Evolutionary conservation across 495 filamentous ascomycete species (phyloP).

Genomic region (Durotheca rogersii): DNA sequence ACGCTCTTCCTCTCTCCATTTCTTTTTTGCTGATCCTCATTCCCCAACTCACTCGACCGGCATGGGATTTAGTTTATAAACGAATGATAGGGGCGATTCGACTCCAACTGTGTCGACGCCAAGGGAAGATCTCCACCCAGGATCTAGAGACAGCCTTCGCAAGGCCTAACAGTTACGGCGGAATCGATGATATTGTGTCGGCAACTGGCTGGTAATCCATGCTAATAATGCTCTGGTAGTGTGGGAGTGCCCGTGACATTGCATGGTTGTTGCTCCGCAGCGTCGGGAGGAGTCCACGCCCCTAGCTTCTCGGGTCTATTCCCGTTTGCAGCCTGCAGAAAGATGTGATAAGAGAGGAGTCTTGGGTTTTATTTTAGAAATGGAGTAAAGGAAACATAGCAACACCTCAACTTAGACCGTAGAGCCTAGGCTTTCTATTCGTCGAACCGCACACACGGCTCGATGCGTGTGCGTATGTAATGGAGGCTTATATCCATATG

Average conservation of each 20-base stretch:
- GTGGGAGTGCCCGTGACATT: conserved; percentile 21
- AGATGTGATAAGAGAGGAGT: conserved; percentile 17
- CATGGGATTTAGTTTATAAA: conserved; percentile 1
- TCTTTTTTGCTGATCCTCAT: neutral
- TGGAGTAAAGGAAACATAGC: neutral
- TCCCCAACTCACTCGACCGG: conserved; percentile 1
- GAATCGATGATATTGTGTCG: conserved; percentile 8
- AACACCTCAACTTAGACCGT: conserved; percentile 6
- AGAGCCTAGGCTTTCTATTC: conserved; percentile 13
- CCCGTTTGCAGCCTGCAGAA: conserved; percentile 12
- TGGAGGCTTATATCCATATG: conserved; percentile 7
- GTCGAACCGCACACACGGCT: conserved; percentile 3
- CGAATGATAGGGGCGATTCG: conserved; percentile 9
- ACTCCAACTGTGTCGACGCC: conserved; percentile 20
- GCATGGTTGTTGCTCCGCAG: conserved; percentile 24
- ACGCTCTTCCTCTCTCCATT: no score
- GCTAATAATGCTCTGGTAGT: conserved; percentile 11
- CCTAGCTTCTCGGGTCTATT: conserved; percentile 29
- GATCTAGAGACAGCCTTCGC: conserved; percentile 23
- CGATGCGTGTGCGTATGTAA: conserved; percentile 17
- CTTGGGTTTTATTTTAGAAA: conserved; percentile 18
- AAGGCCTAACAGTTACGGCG: conserved; percentile 14
- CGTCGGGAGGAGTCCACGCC: conserved; percentile 24
- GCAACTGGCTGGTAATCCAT: conserved; percentile 19
- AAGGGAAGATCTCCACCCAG: conserved; percentile 28